Evolutionary conservation across 257 asterid species (phyloP), one percentile per base, ranked within the genome.

Genomic region (Capsicum pubescens): DNA sequence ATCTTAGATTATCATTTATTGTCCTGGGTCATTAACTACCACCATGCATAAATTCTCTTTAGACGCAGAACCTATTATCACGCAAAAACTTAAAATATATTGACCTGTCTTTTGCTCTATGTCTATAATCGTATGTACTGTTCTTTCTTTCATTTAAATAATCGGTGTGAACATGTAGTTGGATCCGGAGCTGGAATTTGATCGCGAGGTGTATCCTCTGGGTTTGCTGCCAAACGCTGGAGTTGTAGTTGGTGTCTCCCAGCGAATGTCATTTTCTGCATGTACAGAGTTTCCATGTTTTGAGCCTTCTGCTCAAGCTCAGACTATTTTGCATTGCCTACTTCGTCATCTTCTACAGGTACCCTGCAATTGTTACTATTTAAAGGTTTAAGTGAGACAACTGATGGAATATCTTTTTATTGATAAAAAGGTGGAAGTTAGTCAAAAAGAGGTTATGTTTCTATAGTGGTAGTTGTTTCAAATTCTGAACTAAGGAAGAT

Each of bases 301-400:
- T 89, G 98, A 97, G 94, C 98, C 98, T 2, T 91, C 97, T 80
- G 98, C 99, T 80, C 99, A 97, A 91, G 98, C 98, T 55, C 99
- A 97, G 88, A 97, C 99, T 86, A 95, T 97, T 87, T 90, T 97
- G 88, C 99, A 97, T 91, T 93, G 99, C 84, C 92, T 97, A 84
- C 97, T 97, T 63, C 92, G 99, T 44, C 99, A 97, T 93, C 99
- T 97, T 88, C 98, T 97, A 87, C 99, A 97, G 98, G 99, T 95
- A 90, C 87, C 61, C 69, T 48, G 72, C 17, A 50, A 8, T 48
- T 66, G 14, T 69, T 19, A 60, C 32, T 63, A 79, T 81, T 52
- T 39, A 77, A 26, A 36, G 61, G 59, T 39, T 32, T 32, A 60
- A 58, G 44, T 63, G 79, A 76, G 59, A 17, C 32, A 16, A 63